These are phyloP conservation scores for Anacardium occidentale DNA, from an alignment of 345 rosid species.

Conservation along the genomic window DNA sequence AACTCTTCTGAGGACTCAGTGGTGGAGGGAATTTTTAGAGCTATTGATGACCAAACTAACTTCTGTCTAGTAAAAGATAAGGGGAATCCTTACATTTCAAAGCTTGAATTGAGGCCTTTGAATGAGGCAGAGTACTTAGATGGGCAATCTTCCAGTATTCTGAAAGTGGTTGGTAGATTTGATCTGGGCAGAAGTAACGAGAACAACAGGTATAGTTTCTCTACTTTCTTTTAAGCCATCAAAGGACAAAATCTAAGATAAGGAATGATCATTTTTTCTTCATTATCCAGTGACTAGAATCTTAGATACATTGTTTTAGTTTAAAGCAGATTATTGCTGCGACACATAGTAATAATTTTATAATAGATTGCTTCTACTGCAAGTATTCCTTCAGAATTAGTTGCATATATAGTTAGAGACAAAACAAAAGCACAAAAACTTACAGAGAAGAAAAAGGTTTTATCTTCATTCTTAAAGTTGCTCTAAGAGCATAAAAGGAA, in stretches of 20 bases:
- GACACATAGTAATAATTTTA: too few relatives aligned
- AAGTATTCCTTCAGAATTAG: too few relatives aligned
- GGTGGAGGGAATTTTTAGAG: constrained; percentile 53
- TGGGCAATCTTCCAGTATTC: constrained; percentile 28
- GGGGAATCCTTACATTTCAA: constrained; percentile 50
- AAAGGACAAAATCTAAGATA: background rate
- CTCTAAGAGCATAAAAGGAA: background rate
- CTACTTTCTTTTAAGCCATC: background rate
- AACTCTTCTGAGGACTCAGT: constrained; percentile 21
- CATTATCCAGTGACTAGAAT: too few relatives aligned
- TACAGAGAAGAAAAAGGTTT: too few relatives aligned
- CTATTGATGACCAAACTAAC: constrained; percentile 29
- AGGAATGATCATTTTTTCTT: background rate
- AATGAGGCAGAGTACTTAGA: constrained; percentile 34
- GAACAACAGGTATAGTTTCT: constrained; percentile 41
- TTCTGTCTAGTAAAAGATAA: constrained; percentile 42
- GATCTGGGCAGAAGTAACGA: constrained; percentile 37
- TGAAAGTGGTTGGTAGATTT: constrained; percentile 45
- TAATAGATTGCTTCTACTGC: too few relatives aligned
- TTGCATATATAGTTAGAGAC: background rate
- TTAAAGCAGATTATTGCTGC: too few relatives aligned
- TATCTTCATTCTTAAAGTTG: background rate
- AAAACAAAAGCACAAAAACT: background rate
- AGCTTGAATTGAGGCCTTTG: constrained; percentile 53
- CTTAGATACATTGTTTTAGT: too few relatives aligned